Percentiles rank a stretch among this genome's conserved stretches.
Conservation (phyloP, 1,284 basidiomycete species). For the Puccinia triticina region DNA sequence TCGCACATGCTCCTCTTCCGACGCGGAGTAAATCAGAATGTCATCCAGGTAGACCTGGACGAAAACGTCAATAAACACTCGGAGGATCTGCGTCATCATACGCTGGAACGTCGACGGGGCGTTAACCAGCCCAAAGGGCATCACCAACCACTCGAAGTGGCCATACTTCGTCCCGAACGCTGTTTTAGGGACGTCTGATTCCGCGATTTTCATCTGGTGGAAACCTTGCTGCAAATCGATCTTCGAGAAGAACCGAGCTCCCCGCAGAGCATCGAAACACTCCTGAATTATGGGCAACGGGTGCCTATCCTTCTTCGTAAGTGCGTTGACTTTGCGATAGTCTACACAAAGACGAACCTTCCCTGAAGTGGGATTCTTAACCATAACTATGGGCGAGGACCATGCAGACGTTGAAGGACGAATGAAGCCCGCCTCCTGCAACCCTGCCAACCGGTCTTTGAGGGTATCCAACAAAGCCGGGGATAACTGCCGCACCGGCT, state of each 20-base stretch:
- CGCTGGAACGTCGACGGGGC: slow-evolving; percentile 52
- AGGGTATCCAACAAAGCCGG: slow-evolving; percentile 5
- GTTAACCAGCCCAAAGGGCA: slow-evolving; percentile 34
- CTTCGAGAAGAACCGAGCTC: not conserved
- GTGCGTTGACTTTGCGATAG: slow-evolving; percentile 1
- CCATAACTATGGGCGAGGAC: slow-evolving; percentile 7
- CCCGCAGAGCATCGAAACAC: not conserved
- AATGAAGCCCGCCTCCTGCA: slow-evolving; percentile 12
- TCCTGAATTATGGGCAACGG: slow-evolving; percentile 22
- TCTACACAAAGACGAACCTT: slow-evolving; percentile 14
- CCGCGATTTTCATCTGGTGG: slow-evolving; percentile 21
- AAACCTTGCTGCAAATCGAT: slow-evolving; percentile 24
- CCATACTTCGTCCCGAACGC: not conserved
- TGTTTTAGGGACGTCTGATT: slow-evolving; percentile 14
- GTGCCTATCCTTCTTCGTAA: slow-evolving; percentile 4
- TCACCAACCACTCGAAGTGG: not conserved
- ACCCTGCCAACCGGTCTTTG: not conserved
- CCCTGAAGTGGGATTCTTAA: not conserved
- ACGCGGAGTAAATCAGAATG: slow-evolving; percentile 52
- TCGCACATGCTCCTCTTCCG: slow-evolving; percentile 32
- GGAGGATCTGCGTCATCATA: slow-evolving; percentile 52
- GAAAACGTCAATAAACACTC: slow-evolving; percentile 2
- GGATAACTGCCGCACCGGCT: slow-evolving; percentile 11
- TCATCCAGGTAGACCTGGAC: slow-evolving; percentile 52
- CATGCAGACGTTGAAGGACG: slow-evolving; percentile 1